phyloP scores from a whole-genome alignment of 1,284 basidiomycete species.

The Amylostereum areolatum region DNA sequence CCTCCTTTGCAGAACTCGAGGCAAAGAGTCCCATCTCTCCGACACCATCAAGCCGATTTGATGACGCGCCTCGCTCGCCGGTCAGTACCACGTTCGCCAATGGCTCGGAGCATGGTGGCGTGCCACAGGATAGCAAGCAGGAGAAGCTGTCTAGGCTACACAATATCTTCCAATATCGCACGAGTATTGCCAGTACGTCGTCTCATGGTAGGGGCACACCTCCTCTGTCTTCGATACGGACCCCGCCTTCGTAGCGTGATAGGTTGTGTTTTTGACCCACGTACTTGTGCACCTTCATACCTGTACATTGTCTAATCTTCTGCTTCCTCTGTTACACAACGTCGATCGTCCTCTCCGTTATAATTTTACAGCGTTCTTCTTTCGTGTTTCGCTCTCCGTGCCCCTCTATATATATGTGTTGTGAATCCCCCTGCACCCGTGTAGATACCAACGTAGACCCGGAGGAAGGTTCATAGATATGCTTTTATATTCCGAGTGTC shows the following conservation, averaged over 20 bases:
- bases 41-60: conserved; percentile 13
- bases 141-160: conserved; percentile 71
- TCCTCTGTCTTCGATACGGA: conserved; percentile 1
- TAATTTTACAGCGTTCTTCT: too few species aligned
- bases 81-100: conserved; percentile 27
- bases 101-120: conserved; percentile 22
- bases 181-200: conserved; percentile 61
- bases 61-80: conserved; percentile 16
- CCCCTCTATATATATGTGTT: too few species aligned
- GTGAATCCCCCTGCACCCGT: too few species aligned
- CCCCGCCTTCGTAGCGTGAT: not conserved
- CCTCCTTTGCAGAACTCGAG: conserved; percentile 52
- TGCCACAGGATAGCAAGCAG: conserved; percentile 25
- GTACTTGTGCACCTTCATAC: too few species aligned
- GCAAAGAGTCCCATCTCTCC: conserved; percentile 33
- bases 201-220: conserved; percentile 36
- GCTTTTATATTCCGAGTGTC: too few species aligned
- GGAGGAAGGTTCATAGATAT: too few species aligned
- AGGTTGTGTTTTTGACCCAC: too few species aligned
- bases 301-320: too few species aligned
- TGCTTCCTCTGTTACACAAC: too few species aligned
- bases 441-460: too few species aligned
- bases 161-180: conserved; percentile 76
- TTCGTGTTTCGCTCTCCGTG: too few species aligned
- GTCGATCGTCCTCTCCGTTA: too few species aligned